Evolutionary conservation across 2,329 filamentous ascomycete genomes (phyloP), one percentile per base, ranked within the genome.

Genomic region (Botrytis pseudocinerea): DNA sequence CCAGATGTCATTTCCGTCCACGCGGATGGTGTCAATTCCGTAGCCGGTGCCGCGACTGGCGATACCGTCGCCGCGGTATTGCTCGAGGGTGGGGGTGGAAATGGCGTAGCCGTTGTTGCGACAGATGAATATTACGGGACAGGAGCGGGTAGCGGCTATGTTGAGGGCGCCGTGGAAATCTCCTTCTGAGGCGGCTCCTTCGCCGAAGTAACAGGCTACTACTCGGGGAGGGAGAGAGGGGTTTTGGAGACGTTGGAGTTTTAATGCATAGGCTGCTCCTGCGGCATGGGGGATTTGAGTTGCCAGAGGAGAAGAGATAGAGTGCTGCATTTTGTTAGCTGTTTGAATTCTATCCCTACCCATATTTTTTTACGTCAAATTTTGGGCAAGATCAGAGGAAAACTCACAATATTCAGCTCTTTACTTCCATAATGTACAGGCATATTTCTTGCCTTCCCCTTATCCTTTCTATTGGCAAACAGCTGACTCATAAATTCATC

Each of bases 401-500:
- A 25, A 84, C 89, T 81, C 81, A 95, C 92, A 79, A 97, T 94
- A 78, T 97, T 94, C 73, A 97, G 85, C 76, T 93, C 90, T 73
- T 87, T 89, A 82, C 92, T 94, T 64, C 95, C 95, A 80, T 98
- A 99, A 83, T 99, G 96, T 22, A 98, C 93, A 0, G 96, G 96
- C 96, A 99, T 99, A 79, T 97, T 98, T 75, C 95, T 90, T 1
- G 95, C 96, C 74, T 87, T 88, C 1, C 95, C 95, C 0, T 86
- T 82, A 78, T 99, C 96, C 76, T 93, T 89, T 71, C 85, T 88
- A 80, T 97, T 98, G 32, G 95, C 90, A 83, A 98, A 98, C 14
- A 99, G 84, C 82, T 99, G 96, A 78, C 90, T 92, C 96, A 99
- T 98, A 80, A 98, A 98, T 74, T 98, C 90, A 65, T 91, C 90